Base-by-base conservation (phyloP, 208 protist genomes). In the Leishmania turanica region DNA sequence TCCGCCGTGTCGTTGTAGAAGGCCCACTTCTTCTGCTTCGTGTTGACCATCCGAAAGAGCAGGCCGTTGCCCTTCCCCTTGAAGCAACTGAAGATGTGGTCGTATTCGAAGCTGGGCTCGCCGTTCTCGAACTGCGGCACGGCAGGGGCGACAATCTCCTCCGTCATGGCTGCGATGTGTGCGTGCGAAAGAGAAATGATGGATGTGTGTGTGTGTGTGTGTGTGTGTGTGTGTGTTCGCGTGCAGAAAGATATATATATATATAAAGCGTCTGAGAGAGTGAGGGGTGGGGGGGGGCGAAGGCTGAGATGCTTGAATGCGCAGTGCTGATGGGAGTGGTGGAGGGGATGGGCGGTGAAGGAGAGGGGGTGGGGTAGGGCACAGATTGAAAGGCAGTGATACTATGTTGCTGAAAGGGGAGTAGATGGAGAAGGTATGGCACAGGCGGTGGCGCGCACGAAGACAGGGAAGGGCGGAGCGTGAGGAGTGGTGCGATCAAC, bases 1-100 rank as follows among this genome's bases (percentile, higher is more conserved):
- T 90, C 79, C 15, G 49, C 53, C 27, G 87, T 88, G 79, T 94
- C 91, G 62, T 94, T 94, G 87, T 92, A 94, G 73, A 94, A 94
- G 21, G 89, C 83, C 91, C 89, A 92, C 74, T 82, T 56, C 66
- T 89, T 77, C 62, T 74, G 72, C 64, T 47, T 40, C 40, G 83
- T 51, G 78, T 88, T 71, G 17, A 91, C 90, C 3, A 91, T 66
- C n/a, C 92, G 90, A 79, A 88, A 92, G 51, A 94, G 89, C 64
- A 86, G 47, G 1, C 87, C 84, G 42, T 91, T 88, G 47, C 71
- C 76, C n/a, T 85, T 64, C 21, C 70, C 79, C 68, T 85, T 83
- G 78, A 94, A 92, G 73, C 91, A 96, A 51, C 82, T 81, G 83
- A 88, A 94, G 65, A 94, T 77, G 56, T 84, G 82, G 69, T 92